Evolutionary conservation across 129 eudicot species (phyloP), one percentile per base, ranked within the genome.

Genomic region (Flaveria ramosissima): DNA sequence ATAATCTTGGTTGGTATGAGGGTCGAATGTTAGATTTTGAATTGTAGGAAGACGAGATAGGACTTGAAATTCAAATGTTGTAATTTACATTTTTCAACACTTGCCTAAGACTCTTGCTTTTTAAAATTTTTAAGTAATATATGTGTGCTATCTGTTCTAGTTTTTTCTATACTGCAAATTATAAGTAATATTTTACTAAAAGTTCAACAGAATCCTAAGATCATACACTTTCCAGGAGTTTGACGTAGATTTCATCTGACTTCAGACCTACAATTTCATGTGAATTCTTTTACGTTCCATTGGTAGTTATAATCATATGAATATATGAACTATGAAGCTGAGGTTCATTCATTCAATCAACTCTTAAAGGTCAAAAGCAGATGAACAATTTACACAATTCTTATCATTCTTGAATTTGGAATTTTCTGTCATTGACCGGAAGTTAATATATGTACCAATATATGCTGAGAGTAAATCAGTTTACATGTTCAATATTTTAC

Each of bases 351-450:
- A 45, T 24, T 74, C 32, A 4, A 16, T 74, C 32, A 2, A 52
- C 67, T 53, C 55, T 36, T 48, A 64, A 12, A 60, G 26, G 11
- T 41, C 50, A n/a, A 15, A 69, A 26, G 53, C 53, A 10, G 47
- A 16, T 23, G 75, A 27, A 42, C 69, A 41, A 77, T 53, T 42
- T 68, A 23, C 14, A 19, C n/a, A 67, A 64, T 32, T 30, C 50
- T 52, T 27, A 26, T 43, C 56, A 15, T 74, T 60, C 69, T 52
- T 76, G 21, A 27, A 64, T 48, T 19, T 9, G 36, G 23, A 48
- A 30, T 12, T 32, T 75, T 66, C 32, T 63, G 30, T 23, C 4
- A 48, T 20, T 4, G 17, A 30, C 36, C 36, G 36, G 4, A 30
- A 30, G 36, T 26, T 60, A 0, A 60, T 12, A 12, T 26, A 60